Conservation (phyloP, 371 early-diverging fungal genomes). For the Polyrhizophydium stewartii region DNA sequence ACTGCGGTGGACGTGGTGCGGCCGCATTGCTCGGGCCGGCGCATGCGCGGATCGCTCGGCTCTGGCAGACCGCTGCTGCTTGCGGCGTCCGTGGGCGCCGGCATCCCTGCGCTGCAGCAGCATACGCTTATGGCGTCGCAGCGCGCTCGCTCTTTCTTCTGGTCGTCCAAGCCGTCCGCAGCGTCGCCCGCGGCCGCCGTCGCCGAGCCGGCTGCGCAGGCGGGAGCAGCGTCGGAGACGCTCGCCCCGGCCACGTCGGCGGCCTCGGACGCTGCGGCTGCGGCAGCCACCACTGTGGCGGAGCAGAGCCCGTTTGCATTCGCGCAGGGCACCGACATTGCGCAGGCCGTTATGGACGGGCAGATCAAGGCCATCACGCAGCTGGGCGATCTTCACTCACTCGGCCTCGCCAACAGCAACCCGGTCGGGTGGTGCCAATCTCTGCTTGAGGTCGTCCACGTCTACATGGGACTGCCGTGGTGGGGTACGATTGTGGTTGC, state of each 20-base stretch:
- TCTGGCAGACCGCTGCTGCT: too few species aligned
- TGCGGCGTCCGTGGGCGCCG: too few species aligned
- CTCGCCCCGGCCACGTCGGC: not conserved
- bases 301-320: not conserved
- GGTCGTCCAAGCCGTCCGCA: not conserved
- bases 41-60: too few species aligned
- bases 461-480: constrained; percentile 88
- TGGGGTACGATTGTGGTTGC: constrained; percentile 74
- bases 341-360: not conserved
- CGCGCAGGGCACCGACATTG: constrained; percentile 2
- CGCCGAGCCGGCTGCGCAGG: not conserved
- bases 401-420: constrained; percentile 25
- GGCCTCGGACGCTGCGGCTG: not conserved
- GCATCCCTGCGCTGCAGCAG: too few species aligned
- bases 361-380: constrained; percentile 8
- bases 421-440: constrained; percentile 38
- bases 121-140: too few species aligned
- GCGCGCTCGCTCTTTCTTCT: not conserved
- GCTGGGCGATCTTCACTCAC: constrained; percentile 29
- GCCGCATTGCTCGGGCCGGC: too few species aligned
- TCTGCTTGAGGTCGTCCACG: constrained; percentile 73
- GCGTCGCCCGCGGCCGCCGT: not conserved
- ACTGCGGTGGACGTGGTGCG: too few species aligned
- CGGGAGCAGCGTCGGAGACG: not conserved
- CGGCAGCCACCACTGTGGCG: too few species aligned